These are phyloP conservation scores for Komagataella populi DNA, from an alignment of 805 yeast species.

Conservation along the genomic window DNA sequence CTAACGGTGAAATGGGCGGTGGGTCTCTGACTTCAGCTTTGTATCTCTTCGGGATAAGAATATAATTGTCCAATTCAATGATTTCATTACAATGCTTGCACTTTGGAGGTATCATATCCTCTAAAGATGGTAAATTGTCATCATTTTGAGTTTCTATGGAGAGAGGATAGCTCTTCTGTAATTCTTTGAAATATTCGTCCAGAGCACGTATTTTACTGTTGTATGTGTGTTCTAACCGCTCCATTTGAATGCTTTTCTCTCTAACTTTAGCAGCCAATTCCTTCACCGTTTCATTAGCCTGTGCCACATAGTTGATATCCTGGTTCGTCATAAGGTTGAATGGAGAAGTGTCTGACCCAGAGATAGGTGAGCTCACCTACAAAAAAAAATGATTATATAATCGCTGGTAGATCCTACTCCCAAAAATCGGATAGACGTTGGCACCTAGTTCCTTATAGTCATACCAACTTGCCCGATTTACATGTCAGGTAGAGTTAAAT, in stretches of 20 bases:
- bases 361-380: neutral
- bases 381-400: constrained; percentile 20
- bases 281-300: neutral
- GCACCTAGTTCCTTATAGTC: neutral
- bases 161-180: neutral
- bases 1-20: neutral
- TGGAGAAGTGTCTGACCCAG: neutral
- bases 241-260: neutral
- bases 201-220: neutral
- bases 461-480: neutral
- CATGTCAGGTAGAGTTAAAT: neutral
- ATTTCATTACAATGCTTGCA: neutral
- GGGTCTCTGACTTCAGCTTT: neutral
- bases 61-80: neutral
- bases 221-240: neutral
- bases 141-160: neutral
- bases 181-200: neutral
- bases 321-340: neutral
- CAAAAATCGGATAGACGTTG: constrained; percentile 23
- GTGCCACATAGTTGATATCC: neutral
- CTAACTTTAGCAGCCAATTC: neutral
- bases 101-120: neutral
- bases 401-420: constrained; percentile 42
- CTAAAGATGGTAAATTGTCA: neutral
- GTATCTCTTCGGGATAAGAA: neutral